Evolutionary conservation across 306 rosid species (phyloP).

Genomic region (Malus fusca): DNA sequence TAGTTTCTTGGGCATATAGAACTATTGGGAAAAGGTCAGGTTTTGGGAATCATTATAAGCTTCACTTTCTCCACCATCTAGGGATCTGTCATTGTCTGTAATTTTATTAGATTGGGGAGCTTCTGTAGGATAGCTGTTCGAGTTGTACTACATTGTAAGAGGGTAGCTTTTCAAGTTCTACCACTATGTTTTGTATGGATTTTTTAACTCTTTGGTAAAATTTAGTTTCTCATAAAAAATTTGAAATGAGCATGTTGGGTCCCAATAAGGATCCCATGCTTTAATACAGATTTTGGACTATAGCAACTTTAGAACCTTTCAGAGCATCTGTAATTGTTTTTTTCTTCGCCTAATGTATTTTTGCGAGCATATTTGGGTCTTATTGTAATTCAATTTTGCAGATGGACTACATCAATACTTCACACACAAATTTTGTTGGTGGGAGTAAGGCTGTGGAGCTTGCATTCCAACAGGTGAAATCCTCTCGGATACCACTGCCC

Average conservation of each 20-base stretch:
- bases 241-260: neutral
- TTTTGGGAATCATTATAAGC: neutral
- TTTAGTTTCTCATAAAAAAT: neutral
- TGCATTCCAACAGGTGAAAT: slow-evolving; percentile 71
- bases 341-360: neutral
- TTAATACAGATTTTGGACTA: neutral
- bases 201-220: neutral
- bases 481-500: slow-evolving; percentile 55
- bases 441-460: slow-evolving; percentile 86
- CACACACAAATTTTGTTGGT: slow-evolving; percentile 95
- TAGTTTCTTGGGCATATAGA: neutral
- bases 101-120: neutral
- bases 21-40: neutral
- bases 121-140: neutral
- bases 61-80: neutral
- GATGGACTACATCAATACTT: slow-evolving; percentile 98
- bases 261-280: neutral
- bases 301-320: neutral
- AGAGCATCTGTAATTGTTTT: neutral
- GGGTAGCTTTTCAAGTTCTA: neutral
- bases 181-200: neutral
- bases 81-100: neutral
- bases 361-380: neutral
- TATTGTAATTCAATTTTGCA: slow-evolving; percentile 31
- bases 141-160: neutral